A percentile compares a stretch with the other conserved stretches of the same genome.
These are phyloP conservation scores for Fraxinus sp. DNA, from an alignment of 305 asterid species.

Conservation along the genomic window DNA sequence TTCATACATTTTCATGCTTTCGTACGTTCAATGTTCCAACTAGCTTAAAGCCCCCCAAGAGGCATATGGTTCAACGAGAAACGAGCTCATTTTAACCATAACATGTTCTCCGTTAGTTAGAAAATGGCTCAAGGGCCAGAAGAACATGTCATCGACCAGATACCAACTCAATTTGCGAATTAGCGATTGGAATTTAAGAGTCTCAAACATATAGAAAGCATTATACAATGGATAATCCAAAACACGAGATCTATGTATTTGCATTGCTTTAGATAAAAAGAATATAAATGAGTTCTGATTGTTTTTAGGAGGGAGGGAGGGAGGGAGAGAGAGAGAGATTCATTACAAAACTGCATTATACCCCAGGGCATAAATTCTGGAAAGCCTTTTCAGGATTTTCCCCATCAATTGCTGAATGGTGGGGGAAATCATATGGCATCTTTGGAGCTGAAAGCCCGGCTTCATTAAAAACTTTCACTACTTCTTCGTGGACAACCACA, in stretches of 20 bases:
- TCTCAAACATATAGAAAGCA: neutral
- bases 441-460: constrained; percentile 48
- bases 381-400: constrained; percentile 60
- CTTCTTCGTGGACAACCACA: constrained; percentile 59
- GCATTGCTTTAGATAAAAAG: neutral
- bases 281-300: neutral
- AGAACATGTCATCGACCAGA: neutral
- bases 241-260: neutral
- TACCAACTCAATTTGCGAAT: neutral
- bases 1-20: neutral
- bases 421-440: constrained; percentile 71
- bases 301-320: neutral
- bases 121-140: neutral
- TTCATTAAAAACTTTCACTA: constrained; percentile 47
- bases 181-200: neutral
- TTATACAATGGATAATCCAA: neutral
- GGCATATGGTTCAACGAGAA: neutral
- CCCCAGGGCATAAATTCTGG: constrained; percentile 39
- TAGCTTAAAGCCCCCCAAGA: neutral
- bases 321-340: neutral
- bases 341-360: neutral
- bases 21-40: neutral
- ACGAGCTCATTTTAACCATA: neutral
- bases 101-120: too few species aligned
- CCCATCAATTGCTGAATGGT: constrained; percentile 61